Evolutionary conservation across 306 rosid genomes (phyloP), one percentile per base, ranked within the genome.

Genomic region (Bauhinia variegata): DNA sequence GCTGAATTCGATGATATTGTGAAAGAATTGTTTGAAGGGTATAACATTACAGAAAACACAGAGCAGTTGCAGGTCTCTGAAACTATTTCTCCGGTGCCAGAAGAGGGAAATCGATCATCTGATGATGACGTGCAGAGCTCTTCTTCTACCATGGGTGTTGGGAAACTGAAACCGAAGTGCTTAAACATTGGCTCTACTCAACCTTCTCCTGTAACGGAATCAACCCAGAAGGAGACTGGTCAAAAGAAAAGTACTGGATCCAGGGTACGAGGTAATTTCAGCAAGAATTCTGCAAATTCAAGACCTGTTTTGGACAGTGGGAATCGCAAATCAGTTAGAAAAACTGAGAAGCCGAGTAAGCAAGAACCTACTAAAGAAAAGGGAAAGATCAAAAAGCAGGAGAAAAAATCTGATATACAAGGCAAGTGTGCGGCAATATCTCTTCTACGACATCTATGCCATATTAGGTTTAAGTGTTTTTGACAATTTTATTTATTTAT

Each of bases 91-190:
- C 95, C 80, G 65, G 81, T 79, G 31, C 91, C 83, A 33, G 89
- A 87, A 42, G 82, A 84, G 73, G 90, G 81, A 56, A 73, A 82
- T 43, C 78, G 81, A 49, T 88, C 95, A 63, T 84, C 92, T 43
- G 95, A 84, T 72, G 97, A 87, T 58, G 97, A 86, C 44, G 82
- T 80, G 34, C 91, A 67, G 61, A 82, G 82, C 81, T 73, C 85
- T 51, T 70, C 86, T 43, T 76, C 88, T 14, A 54, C 83, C 12
- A 65, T 75, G 64, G 84, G 61, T 47, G 42, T 72, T 65, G 75
- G 71, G 68, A 82, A 82, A 62, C 79, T 77, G 63, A 86, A 82
- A 63, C 89, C 96, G 4, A 83, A 82, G 73, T 74, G 76, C 38
- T 71, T 72, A 48, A 81, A 80, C 70, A 55, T 83, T 30, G 87